phyloP scores from a whole-genome alignment of 768 basidiomycete genomes.

The Pholiota microspora region DNA sequence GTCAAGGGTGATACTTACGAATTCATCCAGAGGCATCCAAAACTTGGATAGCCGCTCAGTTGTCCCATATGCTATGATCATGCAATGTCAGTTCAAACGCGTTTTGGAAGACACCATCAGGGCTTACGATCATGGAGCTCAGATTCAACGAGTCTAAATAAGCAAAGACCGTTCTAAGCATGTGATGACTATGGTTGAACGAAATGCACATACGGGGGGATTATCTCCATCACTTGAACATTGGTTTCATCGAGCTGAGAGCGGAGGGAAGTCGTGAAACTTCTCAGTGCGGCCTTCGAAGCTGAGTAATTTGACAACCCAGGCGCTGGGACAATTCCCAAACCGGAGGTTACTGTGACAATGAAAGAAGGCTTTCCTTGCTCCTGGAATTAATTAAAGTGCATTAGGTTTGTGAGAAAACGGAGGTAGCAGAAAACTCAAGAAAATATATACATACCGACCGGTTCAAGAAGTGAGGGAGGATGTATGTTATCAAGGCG shows the following conservation, averaged over 20 bases:
- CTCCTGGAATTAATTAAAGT: slow-evolving; percentile 27
- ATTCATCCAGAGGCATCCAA: slow-evolving; percentile 55
- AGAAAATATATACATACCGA: slow-evolving; percentile 30
- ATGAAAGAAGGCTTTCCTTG: slow-evolving; percentile 47
- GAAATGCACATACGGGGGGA: slow-evolving; percentile 48
- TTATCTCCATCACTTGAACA: slow-evolving; percentile 53
- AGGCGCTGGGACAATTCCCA: slow-evolving; percentile 45
- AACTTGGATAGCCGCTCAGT: slow-evolving; percentile 43
- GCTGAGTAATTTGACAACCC: slow-evolving; percentile 51
- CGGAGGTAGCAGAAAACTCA: not conserved
- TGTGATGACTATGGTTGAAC: slow-evolving; percentile 17
- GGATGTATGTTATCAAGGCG: slow-evolving; percentile 44
- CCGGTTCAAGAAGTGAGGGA: slow-evolving; percentile 56
- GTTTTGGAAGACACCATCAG: not conserved
- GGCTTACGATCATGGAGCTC: slow-evolving; percentile 57
- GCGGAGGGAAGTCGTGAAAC: slow-evolving; percentile 45
- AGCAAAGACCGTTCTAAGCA: not conserved
- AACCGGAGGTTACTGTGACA: slow-evolving; percentile 49
- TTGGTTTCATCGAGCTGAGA: slow-evolving; percentile 46
- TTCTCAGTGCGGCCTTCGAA: slow-evolving; percentile 57
- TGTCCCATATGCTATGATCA: slow-evolving; percentile 46
- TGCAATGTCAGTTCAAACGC: not conserved
- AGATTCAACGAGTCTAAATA: slow-evolving; percentile 52
- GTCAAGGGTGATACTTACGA: slow-evolving; percentile 32
- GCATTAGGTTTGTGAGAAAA: not conserved